phyloP scores from a whole-genome alignment of 2,329 filamentous ascomycete genomes.

The Penicillium fuscoglaucum region DNA sequence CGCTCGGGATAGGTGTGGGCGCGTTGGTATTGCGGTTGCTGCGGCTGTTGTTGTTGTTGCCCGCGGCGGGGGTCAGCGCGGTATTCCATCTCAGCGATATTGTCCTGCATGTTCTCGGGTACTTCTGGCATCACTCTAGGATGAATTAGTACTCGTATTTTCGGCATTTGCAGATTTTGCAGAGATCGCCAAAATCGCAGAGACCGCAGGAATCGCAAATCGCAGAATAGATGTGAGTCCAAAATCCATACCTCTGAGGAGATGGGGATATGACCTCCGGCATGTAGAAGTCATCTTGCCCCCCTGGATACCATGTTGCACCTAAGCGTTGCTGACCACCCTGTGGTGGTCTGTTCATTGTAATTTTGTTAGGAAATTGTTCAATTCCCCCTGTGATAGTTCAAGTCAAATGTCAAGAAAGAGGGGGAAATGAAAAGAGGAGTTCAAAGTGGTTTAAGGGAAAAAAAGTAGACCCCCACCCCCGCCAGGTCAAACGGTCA shows the following conservation, averaged over 20 bases:
- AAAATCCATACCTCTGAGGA: constrained; percentile 60
- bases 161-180: constrained; percentile 16
- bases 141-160: constrained; percentile 25
- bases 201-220: background rate
- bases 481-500: constrained; percentile 3
- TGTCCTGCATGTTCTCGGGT: constrained; percentile 93
- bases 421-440: constrained; percentile 3
- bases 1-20: constrained; percentile 38
- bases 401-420: constrained; percentile 2
- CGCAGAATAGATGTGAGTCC: background rate
- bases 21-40: constrained; percentile 30
- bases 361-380: constrained; percentile 5
- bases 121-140: constrained; percentile 89
- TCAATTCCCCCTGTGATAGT: background rate
- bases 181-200: background rate
- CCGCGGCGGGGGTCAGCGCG: constrained; percentile 60
- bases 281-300: constrained; percentile 68
- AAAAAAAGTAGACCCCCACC: constrained; percentile 1
- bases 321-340: constrained; percentile 48
- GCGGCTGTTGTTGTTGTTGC: constrained; percentile 33
- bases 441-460: background rate
- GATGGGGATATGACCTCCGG: constrained; percentile 68
- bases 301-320: constrained; percentile 69
- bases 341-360: constrained; percentile 41
- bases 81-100: constrained; percentile 85